Conservation (phyloP, 169 alveolate genomes). For the Amoebophrya sp. region DNA sequence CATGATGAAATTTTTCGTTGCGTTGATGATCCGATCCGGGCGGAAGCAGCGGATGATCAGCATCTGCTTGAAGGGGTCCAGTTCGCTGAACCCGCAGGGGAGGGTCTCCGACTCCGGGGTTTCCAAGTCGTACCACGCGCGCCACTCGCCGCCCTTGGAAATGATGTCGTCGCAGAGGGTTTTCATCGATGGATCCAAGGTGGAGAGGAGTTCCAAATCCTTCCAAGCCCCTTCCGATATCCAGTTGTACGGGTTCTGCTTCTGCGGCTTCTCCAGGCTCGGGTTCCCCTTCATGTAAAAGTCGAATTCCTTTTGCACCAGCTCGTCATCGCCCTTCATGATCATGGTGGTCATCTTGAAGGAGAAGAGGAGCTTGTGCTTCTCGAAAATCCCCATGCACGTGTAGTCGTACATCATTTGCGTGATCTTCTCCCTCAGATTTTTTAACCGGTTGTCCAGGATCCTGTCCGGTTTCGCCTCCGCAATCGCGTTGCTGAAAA, state of each 20-base stretch:
- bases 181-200: slow-evolving; percentile 53
- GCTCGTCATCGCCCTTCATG: slow-evolving; percentile 71
- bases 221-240: slow-evolving; percentile 83
- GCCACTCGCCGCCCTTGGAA: slow-evolving; percentile 58
- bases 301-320: slow-evolving; percentile 76
- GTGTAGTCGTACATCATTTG: slow-evolving; percentile 63
- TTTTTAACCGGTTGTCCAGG: slow-evolving; percentile 76
- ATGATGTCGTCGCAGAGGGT: slow-evolving; percentile 16
- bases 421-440: slow-evolving; percentile 79
- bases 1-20: slow-evolving; percentile 79
- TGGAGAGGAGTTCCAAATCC: slow-evolving; percentile 74
- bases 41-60: slow-evolving; percentile 79
- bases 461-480: slow-evolving; percentile 83
- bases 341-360: slow-evolving; percentile 91
- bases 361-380: slow-evolving; percentile 81
- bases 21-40: slow-evolving; percentile 84
- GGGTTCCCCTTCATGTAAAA: slow-evolving; percentile 88
- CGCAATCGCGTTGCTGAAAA: slow-evolving; percentile 75
- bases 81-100: slow-evolving; percentile 69
- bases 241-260: slow-evolving; percentile 80
- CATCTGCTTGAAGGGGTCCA: slow-evolving; percentile 71
- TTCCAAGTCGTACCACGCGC: slow-evolving; percentile 82
- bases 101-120: slow-evolving; percentile 73
- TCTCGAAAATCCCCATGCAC: slow-evolving; percentile 67
- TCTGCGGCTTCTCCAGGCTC: slow-evolving; percentile 60